Conservation (phyloP, 768 basidiomycete species). For the Tricholomella constricta region DNA sequence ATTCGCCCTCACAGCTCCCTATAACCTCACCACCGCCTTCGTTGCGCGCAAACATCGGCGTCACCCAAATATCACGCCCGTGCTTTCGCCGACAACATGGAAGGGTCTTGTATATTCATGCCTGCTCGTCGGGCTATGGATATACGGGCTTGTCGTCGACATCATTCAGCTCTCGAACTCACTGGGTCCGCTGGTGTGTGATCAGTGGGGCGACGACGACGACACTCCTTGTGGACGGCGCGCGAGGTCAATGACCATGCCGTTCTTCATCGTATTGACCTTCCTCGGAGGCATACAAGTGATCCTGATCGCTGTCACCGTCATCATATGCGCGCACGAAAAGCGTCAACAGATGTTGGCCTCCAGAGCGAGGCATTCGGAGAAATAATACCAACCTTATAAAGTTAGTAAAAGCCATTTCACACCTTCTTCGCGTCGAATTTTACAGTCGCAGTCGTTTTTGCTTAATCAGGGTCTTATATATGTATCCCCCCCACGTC, state of each 20-base stretch:
- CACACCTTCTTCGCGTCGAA: neutral
- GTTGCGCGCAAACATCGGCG: slow-evolving; percentile 3
- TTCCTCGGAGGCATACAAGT: slow-evolving; percentile 1
- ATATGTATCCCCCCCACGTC: too few species aligned
- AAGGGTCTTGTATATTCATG: slow-evolving; percentile 3
- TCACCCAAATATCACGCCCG: slow-evolving; percentile 1
- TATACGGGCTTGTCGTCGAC: slow-evolving; percentile 3
- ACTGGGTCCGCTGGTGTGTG: neutral
- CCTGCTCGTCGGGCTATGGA: slow-evolving; percentile 1
- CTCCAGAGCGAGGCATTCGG: neutral
- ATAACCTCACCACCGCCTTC: slow-evolving; percentile 2
- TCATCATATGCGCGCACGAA: slow-evolving; percentile 1
- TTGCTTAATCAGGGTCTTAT: too few species aligned
- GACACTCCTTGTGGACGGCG: slow-evolving; percentile 3
- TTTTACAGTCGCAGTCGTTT: too few species aligned
- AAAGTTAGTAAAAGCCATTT: neutral
- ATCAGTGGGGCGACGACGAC: neutral
- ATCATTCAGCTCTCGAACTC: neutral
- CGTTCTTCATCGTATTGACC: slow-evolving; percentile 4
- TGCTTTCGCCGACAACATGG: slow-evolving; percentile 5
- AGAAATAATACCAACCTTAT: neutral
- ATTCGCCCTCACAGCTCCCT: slow-evolving; percentile 5
- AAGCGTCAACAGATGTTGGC: neutral
- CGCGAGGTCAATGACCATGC: slow-evolving; percentile 5
- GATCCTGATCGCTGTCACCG: neutral